Base-by-base conservation (phyloP, 805 yeast genomes). In the Cephaloascus albidus region DNA sequence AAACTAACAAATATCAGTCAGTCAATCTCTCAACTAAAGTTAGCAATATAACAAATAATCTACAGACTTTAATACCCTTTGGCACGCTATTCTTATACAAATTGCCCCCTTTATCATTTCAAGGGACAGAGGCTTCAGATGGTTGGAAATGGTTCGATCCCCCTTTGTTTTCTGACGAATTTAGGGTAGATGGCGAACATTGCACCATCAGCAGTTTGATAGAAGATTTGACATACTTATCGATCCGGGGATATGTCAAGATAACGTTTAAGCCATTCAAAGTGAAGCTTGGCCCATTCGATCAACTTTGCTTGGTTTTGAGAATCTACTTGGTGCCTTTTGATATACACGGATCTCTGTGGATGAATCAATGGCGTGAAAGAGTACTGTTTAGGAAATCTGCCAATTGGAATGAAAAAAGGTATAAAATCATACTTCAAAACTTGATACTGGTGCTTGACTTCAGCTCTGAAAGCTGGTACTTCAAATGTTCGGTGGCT, bases 121-220 rank as follows among this genome's bases (percentile, higher is more conserved):
- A 60, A 3, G 72, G 71, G 0, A 27, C 60, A 0, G 42, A 40
- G 8, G 63, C 71, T 0, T 61, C 62, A 4, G 71, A 61, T 48
- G 67, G 63, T 1, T 79, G 85, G 84, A 48, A 37, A 37, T 78
- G 84, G 85, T 55, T 76, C 14, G 78, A 76, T 43, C 58, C 72
- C 8, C 73, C 73, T 15, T 60, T 49, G 43, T 51, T 64, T 3
- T 38, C 43, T 4, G 28, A 43, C 18, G 3, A 36, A 34, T 2
- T 43, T 36, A 18, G 35, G 36, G 17, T 47, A 45, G 33, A 38
- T 40, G 40, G 4, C 16, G 23, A 10, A 27, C 33, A 43, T n/a
- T 39, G 37, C 36, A 27, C 38, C 15, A 28, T 43, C 17, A 41
- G 54, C 48, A 44, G 50, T 37, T 20, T 67, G 0, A 36, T 74